phyloP scores from a whole-genome alignment of 139 green algal genomes.

The Yamagishiella unicocca region DNA sequence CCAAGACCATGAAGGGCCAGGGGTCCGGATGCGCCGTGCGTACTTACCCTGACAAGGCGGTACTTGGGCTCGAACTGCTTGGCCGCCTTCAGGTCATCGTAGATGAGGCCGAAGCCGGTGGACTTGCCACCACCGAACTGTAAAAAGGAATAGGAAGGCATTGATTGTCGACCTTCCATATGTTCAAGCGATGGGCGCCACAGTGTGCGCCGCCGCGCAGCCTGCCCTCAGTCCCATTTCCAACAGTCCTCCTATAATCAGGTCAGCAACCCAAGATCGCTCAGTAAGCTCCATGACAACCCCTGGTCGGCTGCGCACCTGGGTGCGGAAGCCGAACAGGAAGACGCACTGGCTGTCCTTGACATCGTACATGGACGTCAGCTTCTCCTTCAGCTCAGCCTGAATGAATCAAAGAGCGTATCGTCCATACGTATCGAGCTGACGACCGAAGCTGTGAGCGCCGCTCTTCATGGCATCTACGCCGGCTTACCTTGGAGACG shows the following conservation, averaged over 20 bases:
- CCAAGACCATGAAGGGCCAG: too few species aligned
- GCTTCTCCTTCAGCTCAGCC: conserved; percentile 96
- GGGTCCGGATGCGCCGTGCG: too few species aligned
- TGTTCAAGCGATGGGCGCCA: too few species aligned
- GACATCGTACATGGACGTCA: conserved; percentile 96
- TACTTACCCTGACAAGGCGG: conserved; percentile 87
- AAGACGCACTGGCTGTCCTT: conserved; percentile 90
- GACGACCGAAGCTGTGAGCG: not conserved
- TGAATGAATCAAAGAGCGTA: conserved; percentile 25
- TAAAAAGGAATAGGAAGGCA: conserved; percentile 3
- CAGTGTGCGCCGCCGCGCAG: not conserved
- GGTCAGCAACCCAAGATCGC: too few species aligned
- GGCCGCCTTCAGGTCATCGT: conserved; percentile 92
- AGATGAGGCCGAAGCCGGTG: conserved; percentile 99
- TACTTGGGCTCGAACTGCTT: conserved; percentile 99
- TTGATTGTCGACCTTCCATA: not conserved
- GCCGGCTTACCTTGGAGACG: conserved; percentile 91
- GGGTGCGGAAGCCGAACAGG: conserved; percentile 98
- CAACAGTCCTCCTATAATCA: too few species aligned
- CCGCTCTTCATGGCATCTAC: not conserved
- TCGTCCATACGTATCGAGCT: too few species aligned
- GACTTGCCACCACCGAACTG: conserved; percentile 99
- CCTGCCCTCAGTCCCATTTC: too few species aligned
- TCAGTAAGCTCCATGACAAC: too few species aligned
- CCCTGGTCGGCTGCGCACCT: too few species aligned